Conservation (phyloP, 805 yeast genomes). For the Naumovozyma baii region DNA sequence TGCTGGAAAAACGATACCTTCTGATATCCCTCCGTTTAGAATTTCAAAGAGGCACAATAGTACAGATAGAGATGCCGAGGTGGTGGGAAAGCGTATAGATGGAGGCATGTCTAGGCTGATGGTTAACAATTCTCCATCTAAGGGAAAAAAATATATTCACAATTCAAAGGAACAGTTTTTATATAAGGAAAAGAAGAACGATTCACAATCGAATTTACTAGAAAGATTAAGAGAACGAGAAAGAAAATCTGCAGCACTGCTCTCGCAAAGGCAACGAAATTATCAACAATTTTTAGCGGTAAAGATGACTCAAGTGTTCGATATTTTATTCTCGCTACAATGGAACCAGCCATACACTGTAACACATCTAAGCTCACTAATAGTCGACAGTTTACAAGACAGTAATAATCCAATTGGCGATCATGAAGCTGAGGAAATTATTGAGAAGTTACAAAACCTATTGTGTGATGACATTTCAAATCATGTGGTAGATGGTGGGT, state of each 20-base stretch:
- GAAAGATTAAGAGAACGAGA: conserved; percentile 24
- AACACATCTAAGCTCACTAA: conserved; percentile 18
- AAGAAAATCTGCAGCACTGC: conserved; percentile 17
- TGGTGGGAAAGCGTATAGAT: neutral
- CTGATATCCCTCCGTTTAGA: conserved; percentile 17
- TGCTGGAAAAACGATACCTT: conserved; percentile 5
- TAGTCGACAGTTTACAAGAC: conserved; percentile 26
- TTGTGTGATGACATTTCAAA: conserved; percentile 11
- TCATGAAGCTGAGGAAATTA: conserved; percentile 19
- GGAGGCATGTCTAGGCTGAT: too few relatives aligned
- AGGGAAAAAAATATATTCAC: conserved; percentile 8
- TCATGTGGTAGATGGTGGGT: conserved; percentile 19
- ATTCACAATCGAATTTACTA: conserved; percentile 19
- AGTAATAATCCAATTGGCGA: conserved; percentile 28
- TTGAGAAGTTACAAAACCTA: conserved; percentile 14
- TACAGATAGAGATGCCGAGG: neutral
- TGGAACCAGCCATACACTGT: conserved; percentile 23
- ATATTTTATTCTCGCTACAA: conserved; percentile 18
- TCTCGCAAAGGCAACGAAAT: conserved; percentile 20
- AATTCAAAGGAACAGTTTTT: conserved; percentile 16
- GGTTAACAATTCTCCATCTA: neutral
- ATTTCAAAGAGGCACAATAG: conserved; percentile 20
- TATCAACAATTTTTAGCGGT: conserved; percentile 22
- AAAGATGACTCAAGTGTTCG: conserved; percentile 25
- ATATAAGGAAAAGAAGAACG: conserved; percentile 10